These are phyloP conservation scores for Plantago ovata DNA, from an alignment of 257 asterid species.

Conservation along the genomic window DNA sequence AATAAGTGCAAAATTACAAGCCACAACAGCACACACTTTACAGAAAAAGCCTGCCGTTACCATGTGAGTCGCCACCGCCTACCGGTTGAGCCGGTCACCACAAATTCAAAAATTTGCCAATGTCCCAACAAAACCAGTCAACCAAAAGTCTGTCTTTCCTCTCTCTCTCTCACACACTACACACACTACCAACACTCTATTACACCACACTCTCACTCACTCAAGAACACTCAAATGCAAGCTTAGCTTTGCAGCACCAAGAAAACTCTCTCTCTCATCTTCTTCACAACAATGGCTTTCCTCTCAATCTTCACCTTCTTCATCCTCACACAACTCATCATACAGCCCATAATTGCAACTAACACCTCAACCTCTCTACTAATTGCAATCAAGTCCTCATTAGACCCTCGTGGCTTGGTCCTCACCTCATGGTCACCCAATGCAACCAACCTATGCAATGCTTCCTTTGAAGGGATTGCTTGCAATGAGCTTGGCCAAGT, in stretches of 20 bases:
- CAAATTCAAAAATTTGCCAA: conserved; percentile 38
- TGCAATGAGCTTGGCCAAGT: conserved; percentile 70
- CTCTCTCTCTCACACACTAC: neutral
- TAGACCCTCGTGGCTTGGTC: conserved; percentile 65
- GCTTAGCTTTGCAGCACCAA: conserved; percentile 9
- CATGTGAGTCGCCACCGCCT: conserved; percentile 48
- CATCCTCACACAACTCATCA: conserved; percentile 20
- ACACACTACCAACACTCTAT: no score
- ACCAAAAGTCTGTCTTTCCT: neutral
- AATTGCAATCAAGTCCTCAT: conserved; percentile 59
- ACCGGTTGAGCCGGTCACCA: no score
- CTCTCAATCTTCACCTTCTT: no score
- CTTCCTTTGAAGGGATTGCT: conserved; percentile 70
- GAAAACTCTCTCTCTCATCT: conserved; percentile 23
- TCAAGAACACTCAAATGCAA: neutral
- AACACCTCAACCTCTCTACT: conserved; percentile 45
- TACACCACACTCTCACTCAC: no score
- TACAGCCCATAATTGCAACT: conserved; percentile 20
- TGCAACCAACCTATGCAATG: conserved; percentile 61
- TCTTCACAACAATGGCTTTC: no score
- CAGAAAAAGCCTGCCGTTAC: conserved; percentile 30
- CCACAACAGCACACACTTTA: conserved; percentile 18
- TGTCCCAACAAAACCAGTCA: conserved; percentile 23
- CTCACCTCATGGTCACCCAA: conserved; percentile 75
- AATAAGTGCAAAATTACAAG: conserved; percentile 27